Evolutionary conservation across 208 protist species (phyloP), one percentile per base, ranked within the genome.

Genomic region (Herpetomonas samuelpessoai): DNA sequence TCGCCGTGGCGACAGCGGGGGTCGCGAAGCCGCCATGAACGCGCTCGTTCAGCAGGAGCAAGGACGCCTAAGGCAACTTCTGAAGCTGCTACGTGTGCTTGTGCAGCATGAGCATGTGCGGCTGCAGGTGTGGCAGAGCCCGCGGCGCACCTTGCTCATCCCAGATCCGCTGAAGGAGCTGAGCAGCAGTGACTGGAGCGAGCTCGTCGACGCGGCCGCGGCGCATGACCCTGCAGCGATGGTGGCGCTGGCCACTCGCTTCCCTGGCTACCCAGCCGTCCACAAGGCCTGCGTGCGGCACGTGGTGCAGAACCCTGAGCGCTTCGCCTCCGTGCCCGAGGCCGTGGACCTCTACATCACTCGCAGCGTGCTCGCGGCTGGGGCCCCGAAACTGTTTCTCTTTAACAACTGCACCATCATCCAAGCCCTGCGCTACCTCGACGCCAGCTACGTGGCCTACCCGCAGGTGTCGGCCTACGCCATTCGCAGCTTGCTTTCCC

Each of bases 301-400:
- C 35, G 81, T 92, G n/a, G 64, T 75, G 21, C 46, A 55, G 12
- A 57, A 63, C 16, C 88, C 85, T 19, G 77, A 84, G 61, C 52
- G 41, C 27, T 95, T 79, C 65, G 62, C 59, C 41, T 61, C 74
- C 68, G 48, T 89, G 22, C 71, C 77, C 14, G 85, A 83, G 45
- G 82, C 85, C 21, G 78, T 83, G 2, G 78, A 88, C 41, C 61
- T 90, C 27, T 92, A 92, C 64, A 62, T 95, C 29, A 91, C 78
- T 25, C 63, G 81, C 48, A 74, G 77, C 25, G 73, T 83, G 49
- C 72, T 95, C 25, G 62, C 53, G 28, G 71, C 68, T 2, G 85
- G 84, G 3, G 83, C 76, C 35, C 76, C 80, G 53, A 63, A 69
- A 27, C 81, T 92, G 31, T 79, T 76, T 57, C 51, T 87, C 26